Evolutionary conservation across 345 rosid species (phyloP), one percentile per base, ranked within the genome.

Genomic region (Eucalyptus sideroxylon): DNA sequence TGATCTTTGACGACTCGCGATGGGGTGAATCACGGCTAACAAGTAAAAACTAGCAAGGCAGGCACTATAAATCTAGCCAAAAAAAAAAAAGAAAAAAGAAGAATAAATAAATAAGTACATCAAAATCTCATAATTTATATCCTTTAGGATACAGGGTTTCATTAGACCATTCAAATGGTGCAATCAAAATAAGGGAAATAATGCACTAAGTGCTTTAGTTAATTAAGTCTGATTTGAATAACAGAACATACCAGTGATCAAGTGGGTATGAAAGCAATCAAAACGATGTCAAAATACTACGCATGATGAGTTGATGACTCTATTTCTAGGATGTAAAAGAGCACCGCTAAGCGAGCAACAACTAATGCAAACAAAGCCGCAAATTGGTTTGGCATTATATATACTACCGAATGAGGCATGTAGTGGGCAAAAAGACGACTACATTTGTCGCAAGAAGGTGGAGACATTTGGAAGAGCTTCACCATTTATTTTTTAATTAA

Each of bases 81-180:
- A 69, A 17, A 17, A 69, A 17, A 16, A 44, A 44, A 44, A 44
- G 47, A 45, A 45, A n/a, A 4, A 11, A 53, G 11, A 53, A 53
- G 59, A 21, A 53, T 53, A 53, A 65, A 69, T 5, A 34, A 17
- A 16, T 3, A 9, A 69, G 4, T 16, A 34, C 44, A 17, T 17
- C 2, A 2, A 69, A 69, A 17, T 34, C 7, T 69, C 42, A 12
- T 9, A 17, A 34, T 5, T 19, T 37, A 34, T 72, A 34, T 72
- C 0, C 26, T 3, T 72, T 0, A 2, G 44, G 44, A 40, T 9
- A 34, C 8, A 2, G 2, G 6, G 0, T 69, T 34, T 9, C 6
- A 17, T 15, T n/a, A 16, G 2, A n/a, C 9, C 37, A n/a, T 65
- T 65, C 37, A 65, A n/a, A n/a, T 9, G 14, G 44, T 72, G 7